Base-by-base conservation (phyloP, 2,329 filamentous ascomycete genomes). In the Fusarium sp. region DNA sequence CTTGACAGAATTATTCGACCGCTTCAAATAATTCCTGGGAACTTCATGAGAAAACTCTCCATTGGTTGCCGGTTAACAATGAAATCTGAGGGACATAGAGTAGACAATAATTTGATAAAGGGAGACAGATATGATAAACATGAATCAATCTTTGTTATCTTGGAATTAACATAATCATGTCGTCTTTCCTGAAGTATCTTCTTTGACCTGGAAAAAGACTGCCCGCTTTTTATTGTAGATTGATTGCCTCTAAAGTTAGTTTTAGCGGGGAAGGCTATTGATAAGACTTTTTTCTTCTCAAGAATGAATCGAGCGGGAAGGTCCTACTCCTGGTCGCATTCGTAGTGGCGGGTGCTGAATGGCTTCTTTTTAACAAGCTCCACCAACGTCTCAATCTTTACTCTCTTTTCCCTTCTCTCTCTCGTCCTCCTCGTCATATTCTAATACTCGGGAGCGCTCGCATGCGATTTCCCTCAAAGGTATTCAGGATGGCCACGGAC, bases 401-500 rank as follows among this genome's bases (percentile, higher is more conserved):
- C 50, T 50, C 54, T 55, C 60, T 67, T 51, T 57, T 49, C 56
- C 39, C 56, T 46, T 52, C 50, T 6, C 35, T 6, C 35, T 68
- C 51, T 48, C n/a, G 47, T 48, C 39, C 48, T 39, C 41, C 56
- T 50, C 30, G 25, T 49, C 63, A 48, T 62, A 62, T 19, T 41
- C 48, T 9, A 46, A 22, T 39, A 25, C 27, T 43, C 44, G 54
- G 56, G 63, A 59, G 63, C 48, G 67, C 68, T 72, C 73, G 74
- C 65, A 80, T 79, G 77, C 72, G 73, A 74, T 72, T 53, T 61
- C 59, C 73, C 49, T 63, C 56, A 67, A 75, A 72, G 54, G 44
- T 81, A 55, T 71, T 78, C 70, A 87, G 78, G 76, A 88, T 88
- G 86, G 85, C 84, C 62, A 80, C 82, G 68, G 81, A 84, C 69